Base-by-base conservation (phyloP, 2,329 filamentous ascomycete genomes). In the Falciphora oryzae region DNA sequence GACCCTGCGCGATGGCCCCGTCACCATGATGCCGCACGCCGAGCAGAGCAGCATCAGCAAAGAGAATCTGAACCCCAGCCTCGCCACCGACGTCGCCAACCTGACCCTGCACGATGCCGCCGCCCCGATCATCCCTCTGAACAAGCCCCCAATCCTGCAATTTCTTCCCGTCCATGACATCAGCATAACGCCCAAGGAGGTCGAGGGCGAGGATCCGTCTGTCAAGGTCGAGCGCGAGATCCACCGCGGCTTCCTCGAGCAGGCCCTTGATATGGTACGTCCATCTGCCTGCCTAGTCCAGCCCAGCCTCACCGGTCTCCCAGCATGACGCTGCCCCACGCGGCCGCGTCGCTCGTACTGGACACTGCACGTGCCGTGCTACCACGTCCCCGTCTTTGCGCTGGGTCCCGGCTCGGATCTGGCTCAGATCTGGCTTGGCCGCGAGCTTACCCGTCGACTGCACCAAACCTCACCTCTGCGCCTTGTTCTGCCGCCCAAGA, bases 181-280 rank as follows among this genome's bases (percentile, higher is more conserved):
- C 27, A 31, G 38, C 53, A n/a, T 44, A 25, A 13, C 63, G 28
- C 73, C 72, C n/a, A 70, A 69, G 65, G 72, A 72, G 8, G 71
- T 71, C 27, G 75, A 66, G 63, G 74, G 72, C 64, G 73, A 75
- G 65, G 72, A 72, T 56, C 70, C 69, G 25, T 68, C 64, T 7
- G 63, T 66, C 57, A 67, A 67, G 32, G 69, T 67, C 4, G 80
- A 83, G 67, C 75, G 74, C 63, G 75, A 74, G 38, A 72, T 79
- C 28, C 83, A 85, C 68, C 76, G 81, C 65, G 75, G 73, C 58
- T 97, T 93, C 78, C 97, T 96, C 86, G 85, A 89, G 70, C 89
- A 94, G 75, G 93, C 93, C 67, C 84, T 97, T 69, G 83, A 88
- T 69, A 96, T 97, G 92, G 91, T 94, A 79, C 71, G 80, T 74